phyloP scores from a whole-genome alignment of 2,329 filamentous ascomycete genomes.

The Zelopaecilomyces penicillatus region DNA sequence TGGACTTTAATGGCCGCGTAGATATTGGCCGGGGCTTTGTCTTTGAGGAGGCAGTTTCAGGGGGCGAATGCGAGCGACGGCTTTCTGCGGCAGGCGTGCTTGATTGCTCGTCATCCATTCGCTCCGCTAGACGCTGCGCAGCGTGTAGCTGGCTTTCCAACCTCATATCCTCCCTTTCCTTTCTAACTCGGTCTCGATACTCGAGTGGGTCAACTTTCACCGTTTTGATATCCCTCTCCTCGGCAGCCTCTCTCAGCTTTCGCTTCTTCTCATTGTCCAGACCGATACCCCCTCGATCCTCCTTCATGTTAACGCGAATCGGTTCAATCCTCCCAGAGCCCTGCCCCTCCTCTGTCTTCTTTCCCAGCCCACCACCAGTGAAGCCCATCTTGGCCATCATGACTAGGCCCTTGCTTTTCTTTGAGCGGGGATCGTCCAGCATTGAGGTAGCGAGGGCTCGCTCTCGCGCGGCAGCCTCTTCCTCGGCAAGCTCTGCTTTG shows the following conservation, averaged over 20 bases:
- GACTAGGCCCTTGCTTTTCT: conserved; percentile 75
- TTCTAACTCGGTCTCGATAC: conserved; percentile 63
- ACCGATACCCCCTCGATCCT: conserved; percentile 75
- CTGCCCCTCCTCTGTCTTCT: conserved; percentile 38
- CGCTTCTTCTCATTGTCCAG: conserved; percentile 76
- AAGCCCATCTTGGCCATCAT: conserved; percentile 99
- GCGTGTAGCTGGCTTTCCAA: conserved; percentile 62
- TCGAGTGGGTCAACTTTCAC: conserved; percentile 58
- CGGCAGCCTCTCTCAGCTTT: conserved; percentile 57
- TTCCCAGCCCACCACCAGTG: conserved; percentile 66
- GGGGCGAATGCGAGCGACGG: conserved; percentile 9
- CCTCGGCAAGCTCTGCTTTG: conserved; percentile 72
- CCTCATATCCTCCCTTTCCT: conserved; percentile 60
- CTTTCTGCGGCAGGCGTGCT: conserved; percentile 7
- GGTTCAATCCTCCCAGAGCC: conserved; percentile 50
- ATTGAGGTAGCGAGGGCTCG: conserved; percentile 67
- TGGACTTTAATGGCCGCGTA: conserved; percentile 49
- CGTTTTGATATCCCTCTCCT: conserved; percentile 47
- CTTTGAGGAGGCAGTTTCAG: conserved; percentile 14
- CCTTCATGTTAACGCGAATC: conserved; percentile 66
- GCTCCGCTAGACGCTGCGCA: conserved; percentile 76
- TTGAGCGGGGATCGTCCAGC: conserved; percentile 46
- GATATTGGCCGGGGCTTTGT: conserved; percentile 30
- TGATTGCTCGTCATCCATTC: conserved; percentile 53
- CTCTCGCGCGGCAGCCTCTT: conserved; percentile 65